phyloP scores from a whole-genome alignment of 331 rosid genomes.

The Phaseolus coccineus region DNA sequence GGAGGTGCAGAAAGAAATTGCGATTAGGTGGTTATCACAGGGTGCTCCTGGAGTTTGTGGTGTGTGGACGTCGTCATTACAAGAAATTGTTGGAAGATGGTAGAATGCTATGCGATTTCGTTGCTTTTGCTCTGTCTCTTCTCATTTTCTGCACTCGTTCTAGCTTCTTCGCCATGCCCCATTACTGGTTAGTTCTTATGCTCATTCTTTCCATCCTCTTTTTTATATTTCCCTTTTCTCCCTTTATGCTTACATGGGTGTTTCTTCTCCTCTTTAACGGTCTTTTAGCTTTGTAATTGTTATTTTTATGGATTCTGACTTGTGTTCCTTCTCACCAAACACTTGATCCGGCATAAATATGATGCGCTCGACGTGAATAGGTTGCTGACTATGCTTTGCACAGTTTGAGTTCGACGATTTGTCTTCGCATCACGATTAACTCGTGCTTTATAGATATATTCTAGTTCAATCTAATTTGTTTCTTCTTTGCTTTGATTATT shows the following conservation, averaged over 20 bases:
- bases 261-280: background rate
- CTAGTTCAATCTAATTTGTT: background rate
- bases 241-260: background rate
- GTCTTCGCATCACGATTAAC: background rate
- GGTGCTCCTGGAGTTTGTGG: background rate
- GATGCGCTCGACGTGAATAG: background rate
- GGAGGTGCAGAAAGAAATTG: no score
- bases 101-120: slow-evolving; percentile 4
- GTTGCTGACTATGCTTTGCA: slow-evolving; percentile 34
- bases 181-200: slow-evolving; percentile 47
- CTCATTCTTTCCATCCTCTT: background rate
- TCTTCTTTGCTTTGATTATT: background rate
- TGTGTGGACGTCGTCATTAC: background rate
- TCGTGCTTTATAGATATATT: slow-evolving; percentile 2
- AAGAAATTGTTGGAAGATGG: slow-evolving; percentile 55
- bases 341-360: background rate
- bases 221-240: background rate
- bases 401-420: slow-evolving; percentile 32
- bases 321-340: background rate
- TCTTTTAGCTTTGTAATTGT: background rate
- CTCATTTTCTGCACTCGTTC: slow-evolving; percentile 48
- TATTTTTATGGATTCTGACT: background rate
- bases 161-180: slow-evolving; percentile 77
- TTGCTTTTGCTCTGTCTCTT: slow-evolving; percentile 46
- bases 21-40: background rate